Evolutionary conservation across 2,329 filamentous ascomycete species (phyloP).

Genomic region (Nannizziopsis arthrosporioides): DNA sequence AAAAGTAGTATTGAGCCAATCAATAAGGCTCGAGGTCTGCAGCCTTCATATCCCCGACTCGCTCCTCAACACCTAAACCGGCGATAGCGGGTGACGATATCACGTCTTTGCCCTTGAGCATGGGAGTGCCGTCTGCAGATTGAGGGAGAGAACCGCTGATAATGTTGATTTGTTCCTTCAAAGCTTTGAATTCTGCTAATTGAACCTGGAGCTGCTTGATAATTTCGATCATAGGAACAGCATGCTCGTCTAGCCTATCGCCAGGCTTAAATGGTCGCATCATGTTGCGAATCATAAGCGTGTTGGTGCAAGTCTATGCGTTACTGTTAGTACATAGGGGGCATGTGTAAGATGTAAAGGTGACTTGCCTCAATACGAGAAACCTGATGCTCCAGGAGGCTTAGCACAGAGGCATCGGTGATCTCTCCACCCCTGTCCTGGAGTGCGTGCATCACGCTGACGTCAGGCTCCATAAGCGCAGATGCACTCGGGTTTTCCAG

Average conservation of each 20-base stretch:
- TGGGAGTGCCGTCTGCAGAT: neutral
- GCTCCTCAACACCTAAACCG: neutral
- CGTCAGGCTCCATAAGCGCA: conserved; percentile 66
- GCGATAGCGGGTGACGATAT: neutral
- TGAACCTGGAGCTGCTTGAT: conserved; percentile 31
- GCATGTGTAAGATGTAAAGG: conserved; percentile 22
- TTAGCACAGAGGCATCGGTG: conserved; percentile 75
- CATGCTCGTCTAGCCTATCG: conserved; percentile 56
- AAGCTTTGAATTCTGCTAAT: conserved; percentile 30
- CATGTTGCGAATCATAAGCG: conserved; percentile 67
- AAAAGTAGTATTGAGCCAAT: too few relatives aligned
- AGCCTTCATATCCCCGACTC: neutral
- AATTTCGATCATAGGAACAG: conserved; percentile 65
- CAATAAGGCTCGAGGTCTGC: neutral
- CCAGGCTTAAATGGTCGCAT: conserved; percentile 55
- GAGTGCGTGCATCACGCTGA: conserved; percentile 65
- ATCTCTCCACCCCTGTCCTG: conserved; percentile 67
- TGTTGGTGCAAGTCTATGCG: conserved; percentile 63
- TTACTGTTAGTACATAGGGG: conserved; percentile 14
- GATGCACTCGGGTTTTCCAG: conserved; percentile 59
- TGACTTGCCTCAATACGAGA: conserved; percentile 77
- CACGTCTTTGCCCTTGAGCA: neutral
- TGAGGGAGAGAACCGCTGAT: conserved; percentile 6
- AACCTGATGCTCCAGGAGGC: conserved; percentile 89
- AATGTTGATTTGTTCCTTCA: conserved; percentile 30